These are phyloP conservation scores for Bertia moriformis DNA, from an alignment of 2,329 filamentous ascomycete genomes.

Conservation along the genomic window DNA sequence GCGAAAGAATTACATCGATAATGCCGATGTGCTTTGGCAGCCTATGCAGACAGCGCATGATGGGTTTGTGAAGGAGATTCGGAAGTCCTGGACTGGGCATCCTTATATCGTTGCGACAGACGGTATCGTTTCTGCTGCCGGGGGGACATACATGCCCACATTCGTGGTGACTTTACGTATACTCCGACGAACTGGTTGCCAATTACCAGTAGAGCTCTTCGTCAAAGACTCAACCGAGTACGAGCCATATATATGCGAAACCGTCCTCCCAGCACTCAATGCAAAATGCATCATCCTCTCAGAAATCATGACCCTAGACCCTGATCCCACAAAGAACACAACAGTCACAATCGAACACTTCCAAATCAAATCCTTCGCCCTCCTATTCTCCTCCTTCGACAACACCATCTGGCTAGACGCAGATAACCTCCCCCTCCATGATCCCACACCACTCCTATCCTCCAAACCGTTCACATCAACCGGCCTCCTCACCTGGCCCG, in stretches of 20 bases:
- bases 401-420: slow-evolving; percentile 7
- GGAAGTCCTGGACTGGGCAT: too few species aligned
- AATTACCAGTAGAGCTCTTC: slow-evolving; percentile 24
- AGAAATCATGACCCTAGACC: slow-evolving; percentile 14
- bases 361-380: slow-evolving; percentile 29
- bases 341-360: too few species aligned
- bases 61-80: too few species aligned
- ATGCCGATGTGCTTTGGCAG: too few species aligned
- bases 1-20: too few species aligned
- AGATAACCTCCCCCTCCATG: slow-evolving; percentile 4
- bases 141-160: too few species aligned
- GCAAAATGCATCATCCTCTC: slow-evolving; percentile 23
- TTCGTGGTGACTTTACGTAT: too few species aligned
- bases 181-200: slow-evolving; percentile 19
- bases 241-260: slow-evolving; percentile 18
- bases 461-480: slow-evolving; percentile 21
- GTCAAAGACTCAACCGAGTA: slow-evolving; percentile 18
- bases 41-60: too few species aligned
- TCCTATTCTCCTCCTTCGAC: slow-evolving; percentile 30
- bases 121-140: too few species aligned
- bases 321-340: too few species aligned
- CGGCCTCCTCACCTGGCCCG: slow-evolving; percentile 28
- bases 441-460: slow-evolving; percentile 22
- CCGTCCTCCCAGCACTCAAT: slow-evolving; percentile 17
- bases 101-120: too few species aligned